Evolutionary conservation across 306 rosid species (phyloP).

Genomic region (Castanea mollissima): DNA sequence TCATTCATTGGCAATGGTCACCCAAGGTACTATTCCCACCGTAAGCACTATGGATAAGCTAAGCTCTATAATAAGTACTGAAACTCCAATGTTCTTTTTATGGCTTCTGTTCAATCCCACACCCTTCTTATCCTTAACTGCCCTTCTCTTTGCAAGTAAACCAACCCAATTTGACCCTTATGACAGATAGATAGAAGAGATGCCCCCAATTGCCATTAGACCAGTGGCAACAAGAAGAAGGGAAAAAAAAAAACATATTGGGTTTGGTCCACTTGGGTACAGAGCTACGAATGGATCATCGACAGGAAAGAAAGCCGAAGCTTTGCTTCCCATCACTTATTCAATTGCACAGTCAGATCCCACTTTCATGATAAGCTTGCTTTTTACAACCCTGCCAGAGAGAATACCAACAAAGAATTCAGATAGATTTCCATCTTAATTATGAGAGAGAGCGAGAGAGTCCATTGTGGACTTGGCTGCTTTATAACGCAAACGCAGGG

Average conservation of each 20-base stretch:
- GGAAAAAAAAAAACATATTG: neutral
- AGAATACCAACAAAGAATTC: constrained; percentile 57
- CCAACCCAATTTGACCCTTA: constrained; percentile 17
- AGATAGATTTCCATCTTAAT: constrained; percentile 40
- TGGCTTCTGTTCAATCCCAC: constrained; percentile 4
- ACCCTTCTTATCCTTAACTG: constrained; percentile 28
- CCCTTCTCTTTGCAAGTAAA: neutral
- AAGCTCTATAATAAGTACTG: constrained; percentile 18
- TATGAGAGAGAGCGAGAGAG: constrained; percentile 31
- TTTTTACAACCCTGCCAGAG: constrained; percentile 45
- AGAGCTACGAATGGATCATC: constrained; percentile 30
- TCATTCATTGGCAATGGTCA: constrained; percentile 31
- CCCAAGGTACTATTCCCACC: constrained; percentile 43
- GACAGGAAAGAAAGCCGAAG: constrained; percentile 41
- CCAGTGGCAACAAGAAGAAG: constrained; percentile 9
- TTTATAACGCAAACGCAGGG: constrained; percentile 57
- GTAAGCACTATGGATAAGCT: constrained; percentile 49
- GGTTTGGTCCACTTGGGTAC: constrained; percentile 31
- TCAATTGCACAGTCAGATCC: constrained; percentile 71
- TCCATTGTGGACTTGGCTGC: constrained; percentile 29
- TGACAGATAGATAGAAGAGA: constrained; percentile 4
- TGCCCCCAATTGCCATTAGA: constrained; percentile 8
- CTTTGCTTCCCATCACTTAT: constrained; percentile 48
- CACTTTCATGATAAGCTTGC: constrained; percentile 53
- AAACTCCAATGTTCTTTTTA: constrained; percentile 9